Evolutionary conservation across 768 basidiomycete species (phyloP).

Genomic region (Collybiopsis confluens): DNA sequence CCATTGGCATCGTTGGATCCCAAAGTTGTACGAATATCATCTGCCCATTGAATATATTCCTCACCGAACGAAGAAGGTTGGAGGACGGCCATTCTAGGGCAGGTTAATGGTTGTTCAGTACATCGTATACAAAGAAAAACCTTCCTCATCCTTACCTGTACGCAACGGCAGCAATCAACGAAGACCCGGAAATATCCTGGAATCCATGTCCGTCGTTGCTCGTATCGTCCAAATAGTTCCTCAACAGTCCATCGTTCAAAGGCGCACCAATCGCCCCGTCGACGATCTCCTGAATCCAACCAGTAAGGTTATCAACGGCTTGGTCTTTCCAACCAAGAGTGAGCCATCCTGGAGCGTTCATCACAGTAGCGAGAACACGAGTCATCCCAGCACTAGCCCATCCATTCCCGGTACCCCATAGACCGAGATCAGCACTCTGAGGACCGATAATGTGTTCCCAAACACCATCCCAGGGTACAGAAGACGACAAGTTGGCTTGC

Average conservation of each 20-base stretch:
- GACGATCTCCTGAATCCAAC: constrained; percentile 40
- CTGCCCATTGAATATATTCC: constrained; percentile 9
- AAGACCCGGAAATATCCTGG: constrained; percentile 11
- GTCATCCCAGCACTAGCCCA: constrained; percentile 73
- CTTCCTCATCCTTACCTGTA: background rate
- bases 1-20: constrained; percentile 1
- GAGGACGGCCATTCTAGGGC: constrained; percentile 9
- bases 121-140: background rate
- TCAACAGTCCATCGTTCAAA: constrained; percentile 9
- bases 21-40: constrained; percentile 4
- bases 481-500: constrained; percentile 10
- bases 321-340: constrained; percentile 16
- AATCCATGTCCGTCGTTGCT: constrained; percentile 12
- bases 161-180: constrained; percentile 9
- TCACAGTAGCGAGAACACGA: constrained; percentile 51
- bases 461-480: constrained; percentile 1
- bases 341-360: constrained; percentile 28
- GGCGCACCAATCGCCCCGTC: constrained; percentile 17
- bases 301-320: constrained; percentile 26
- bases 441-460: constrained; percentile 36
- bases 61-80: constrained; percentile 6
- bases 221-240: constrained; percentile 15
- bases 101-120: background rate
- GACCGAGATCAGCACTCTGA: constrained; percentile 29
- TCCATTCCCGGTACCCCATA: constrained; percentile 57